phyloP scores from a whole-genome alignment of 2,329 filamentous ascomycete genomes.

The Plenodomus biglobosus region DNA sequence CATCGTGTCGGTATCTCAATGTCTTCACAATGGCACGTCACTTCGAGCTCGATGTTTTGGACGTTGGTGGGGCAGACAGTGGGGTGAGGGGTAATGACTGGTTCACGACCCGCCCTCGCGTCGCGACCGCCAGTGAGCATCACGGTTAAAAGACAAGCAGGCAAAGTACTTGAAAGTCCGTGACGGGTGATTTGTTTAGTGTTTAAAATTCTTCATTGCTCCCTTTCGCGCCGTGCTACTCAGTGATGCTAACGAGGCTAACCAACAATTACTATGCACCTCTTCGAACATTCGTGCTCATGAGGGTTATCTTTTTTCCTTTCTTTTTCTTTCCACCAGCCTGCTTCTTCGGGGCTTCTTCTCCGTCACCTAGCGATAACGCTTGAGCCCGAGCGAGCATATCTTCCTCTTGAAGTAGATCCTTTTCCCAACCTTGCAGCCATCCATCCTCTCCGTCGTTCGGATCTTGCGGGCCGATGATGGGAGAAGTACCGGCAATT shows the following conservation, averaged over 20 bases:
- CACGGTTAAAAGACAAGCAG: no score
- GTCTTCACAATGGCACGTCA: neutral
- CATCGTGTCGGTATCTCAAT: conserved; percentile 45
- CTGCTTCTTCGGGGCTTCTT: conserved; percentile 34
- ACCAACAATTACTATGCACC: conserved; percentile 47
- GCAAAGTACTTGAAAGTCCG: neutral
- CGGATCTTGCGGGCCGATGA: conserved; percentile 49
- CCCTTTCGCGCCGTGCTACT: conserved; percentile 32
- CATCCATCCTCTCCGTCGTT: conserved; percentile 71
- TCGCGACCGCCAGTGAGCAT: neutral
- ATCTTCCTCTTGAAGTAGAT: conserved; percentile 64
- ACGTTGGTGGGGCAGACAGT: neutral
- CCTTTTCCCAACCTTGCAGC: conserved; percentile 79
- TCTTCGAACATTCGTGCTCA: conserved; percentile 65
- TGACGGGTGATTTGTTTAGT: neutral
- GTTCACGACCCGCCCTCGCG: no score
- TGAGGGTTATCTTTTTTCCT: conserved; percentile 67
- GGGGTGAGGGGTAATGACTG: neutral
- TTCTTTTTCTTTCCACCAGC: conserved; percentile 62
- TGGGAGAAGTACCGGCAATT: conserved; percentile 60
- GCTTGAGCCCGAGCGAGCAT: conserved; percentile 54
- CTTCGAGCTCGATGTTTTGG: neutral
- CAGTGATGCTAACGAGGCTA: conserved; percentile 19
- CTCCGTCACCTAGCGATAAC: conserved; percentile 37
- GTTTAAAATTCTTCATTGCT: neutral